Evolutionary conservation across 2,329 filamentous ascomycete species (phyloP).

Genomic region (Fusarium domesticum): DNA sequence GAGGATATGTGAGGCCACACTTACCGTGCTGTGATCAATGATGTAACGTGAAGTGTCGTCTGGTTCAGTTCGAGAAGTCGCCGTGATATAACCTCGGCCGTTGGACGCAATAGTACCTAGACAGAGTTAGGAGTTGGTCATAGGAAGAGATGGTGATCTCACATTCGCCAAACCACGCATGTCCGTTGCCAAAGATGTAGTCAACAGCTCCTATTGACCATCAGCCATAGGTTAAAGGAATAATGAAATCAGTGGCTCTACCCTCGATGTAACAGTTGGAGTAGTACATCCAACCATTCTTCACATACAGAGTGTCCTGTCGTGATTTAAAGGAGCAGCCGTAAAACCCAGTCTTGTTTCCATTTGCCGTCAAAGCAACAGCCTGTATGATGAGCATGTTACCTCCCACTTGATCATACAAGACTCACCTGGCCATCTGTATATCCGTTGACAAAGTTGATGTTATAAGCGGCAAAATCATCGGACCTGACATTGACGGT

Average conservation of each 20-base stretch:
- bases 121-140: background rate
- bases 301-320: slow-evolving; percentile 1
- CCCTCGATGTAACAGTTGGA: slow-evolving; percentile 1
- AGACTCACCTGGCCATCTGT: background rate
- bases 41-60: background rate
- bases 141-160: background rate
- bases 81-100: background rate
- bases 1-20: background rate
- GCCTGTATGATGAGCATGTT: background rate
- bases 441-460: background rate
- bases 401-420: background rate
- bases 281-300: slow-evolving; percentile 1
- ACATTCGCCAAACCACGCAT: slow-evolving; percentile 2
- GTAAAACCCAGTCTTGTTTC: slow-evolving; percentile 1
- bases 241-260: background rate
- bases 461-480: slow-evolving; percentile 1
- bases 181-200: slow-evolving; percentile 1
- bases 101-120: background rate
- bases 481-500: background rate
- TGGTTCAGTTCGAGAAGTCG: background rate
- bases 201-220: background rate
- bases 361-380: background rate
- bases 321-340: background rate
- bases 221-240: background rate
- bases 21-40: slow-evolving; percentile 1